Evolutionary conservation across 331 rosid species (phyloP).

Genomic region (Malus hybrid): DNA sequence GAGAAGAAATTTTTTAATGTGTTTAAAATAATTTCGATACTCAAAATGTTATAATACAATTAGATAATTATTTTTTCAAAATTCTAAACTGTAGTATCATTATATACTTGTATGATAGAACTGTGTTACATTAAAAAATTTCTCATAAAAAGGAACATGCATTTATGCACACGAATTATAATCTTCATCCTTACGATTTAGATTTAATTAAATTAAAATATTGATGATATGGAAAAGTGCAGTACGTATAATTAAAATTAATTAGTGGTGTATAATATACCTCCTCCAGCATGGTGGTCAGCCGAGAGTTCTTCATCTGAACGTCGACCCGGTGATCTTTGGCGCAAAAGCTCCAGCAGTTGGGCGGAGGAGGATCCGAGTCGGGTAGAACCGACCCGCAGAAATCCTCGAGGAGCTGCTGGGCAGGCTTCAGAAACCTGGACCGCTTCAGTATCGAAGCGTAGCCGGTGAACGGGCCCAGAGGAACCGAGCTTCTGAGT

Average conservation of each 20-base stretch:
- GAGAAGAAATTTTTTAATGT: too few relatives aligned
- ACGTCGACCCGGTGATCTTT: conserved; percentile 2
- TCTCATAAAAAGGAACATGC: too few relatives aligned
- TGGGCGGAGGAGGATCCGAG: neutral
- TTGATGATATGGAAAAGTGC: too few relatives aligned
- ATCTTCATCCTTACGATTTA: too few relatives aligned
- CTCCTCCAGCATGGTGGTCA: conserved; percentile 20
- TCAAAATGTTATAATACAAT: too few relatives aligned
- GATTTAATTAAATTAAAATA: too few relatives aligned
- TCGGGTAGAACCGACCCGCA: conserved; percentile 7
- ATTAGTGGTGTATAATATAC: conserved; percentile 1
- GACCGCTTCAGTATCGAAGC: conserved; percentile 17
- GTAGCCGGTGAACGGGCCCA: conserved; percentile 26
- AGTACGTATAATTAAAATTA: too few relatives aligned
- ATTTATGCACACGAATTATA: too few relatives aligned
- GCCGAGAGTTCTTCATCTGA: conserved; percentile 10
- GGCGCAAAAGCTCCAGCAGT: neutral
- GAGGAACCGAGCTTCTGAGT: conserved; percentile 14
- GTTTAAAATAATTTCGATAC: accelerated
- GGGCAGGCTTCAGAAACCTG: conserved; percentile 23
- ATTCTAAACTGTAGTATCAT: too few relatives aligned
- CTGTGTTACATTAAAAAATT: too few relatives aligned
- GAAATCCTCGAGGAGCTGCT: conserved; percentile 20
- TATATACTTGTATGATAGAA: too few relatives aligned
- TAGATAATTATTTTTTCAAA: too few relatives aligned